Percentiles rank a stretch among this genome's conserved stretches.
Evolutionary conservation across 345 rosid species (phyloP).

Genomic region (Nephelium lappaceum): DNA sequence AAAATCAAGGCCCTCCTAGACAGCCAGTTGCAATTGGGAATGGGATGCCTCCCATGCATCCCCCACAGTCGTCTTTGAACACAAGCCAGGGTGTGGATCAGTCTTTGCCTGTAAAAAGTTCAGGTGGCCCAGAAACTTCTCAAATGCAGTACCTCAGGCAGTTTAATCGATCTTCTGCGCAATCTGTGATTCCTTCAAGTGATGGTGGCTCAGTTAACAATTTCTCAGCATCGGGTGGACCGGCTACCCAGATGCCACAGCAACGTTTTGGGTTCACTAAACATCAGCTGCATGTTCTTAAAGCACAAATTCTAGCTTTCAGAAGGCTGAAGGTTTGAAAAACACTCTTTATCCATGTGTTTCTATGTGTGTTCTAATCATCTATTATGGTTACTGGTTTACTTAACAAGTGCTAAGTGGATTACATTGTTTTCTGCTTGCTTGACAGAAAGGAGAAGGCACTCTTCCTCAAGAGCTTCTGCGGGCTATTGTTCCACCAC

Average conservation of each 20-base stretch:
- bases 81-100: conserved; percentile 58
- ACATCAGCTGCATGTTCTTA: conserved; percentile 95
- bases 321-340: conserved; percentile 83
- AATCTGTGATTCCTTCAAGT: conserved; percentile 48
- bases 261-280: conserved; percentile 79
- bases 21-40: conserved; percentile 55
- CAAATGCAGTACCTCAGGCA: conserved; percentile 75
- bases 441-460: conserved; percentile 89
- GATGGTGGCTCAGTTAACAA: conserved; percentile 49
- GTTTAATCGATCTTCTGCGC: conserved; percentile 59
- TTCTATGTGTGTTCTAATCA: not conserved
- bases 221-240: conserved; percentile 53
- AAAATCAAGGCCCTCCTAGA: conserved; percentile 61
- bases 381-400: not conserved
- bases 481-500: conserved; percentile 86
- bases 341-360: conserved; percentile 19
- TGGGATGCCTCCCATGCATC: conserved; percentile 72
- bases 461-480: conserved; percentile 95
- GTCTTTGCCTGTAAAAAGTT: conserved; percentile 52
- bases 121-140: conserved; percentile 51
- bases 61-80: conserved; percentile 64
- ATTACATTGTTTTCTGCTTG: conserved; percentile 26
- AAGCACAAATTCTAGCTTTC: conserved; percentile 97
- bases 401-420: conserved; percentile 8
- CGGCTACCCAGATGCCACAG: conserved; percentile 53